Percentiles rank a stretch among this genome's conserved stretches.
These are phyloP conservation scores for Trametopsis cervina DNA, from an alignment of 768 basidiomycete genomes.

Conservation along the genomic window DNA sequence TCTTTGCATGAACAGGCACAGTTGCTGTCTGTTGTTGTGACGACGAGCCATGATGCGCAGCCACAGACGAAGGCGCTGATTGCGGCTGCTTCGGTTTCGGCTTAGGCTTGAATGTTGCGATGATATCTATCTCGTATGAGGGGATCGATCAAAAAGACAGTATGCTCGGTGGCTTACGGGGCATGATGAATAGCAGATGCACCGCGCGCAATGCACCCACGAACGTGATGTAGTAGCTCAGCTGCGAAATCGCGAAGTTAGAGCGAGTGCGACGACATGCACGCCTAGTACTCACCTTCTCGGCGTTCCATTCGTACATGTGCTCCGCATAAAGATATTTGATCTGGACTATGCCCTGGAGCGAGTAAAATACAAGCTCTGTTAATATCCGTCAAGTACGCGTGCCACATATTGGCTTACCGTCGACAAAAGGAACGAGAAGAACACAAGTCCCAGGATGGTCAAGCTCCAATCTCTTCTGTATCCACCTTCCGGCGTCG, in stretches of 20 bases:
- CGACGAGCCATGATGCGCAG: not conserved
- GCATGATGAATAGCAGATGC: constrained; percentile 60
- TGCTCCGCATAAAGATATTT: constrained; percentile 79
- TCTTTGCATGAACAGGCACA: constrained; percentile 15
- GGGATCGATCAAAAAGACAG: constrained; percentile 21
- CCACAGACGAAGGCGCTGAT: not conserved
- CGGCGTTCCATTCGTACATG: constrained; percentile 60
- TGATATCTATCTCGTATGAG: constrained; percentile 40
- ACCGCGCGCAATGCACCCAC: constrained; percentile 59
- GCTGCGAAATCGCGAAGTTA: constrained; percentile 25
- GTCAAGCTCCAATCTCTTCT: constrained; percentile 72
- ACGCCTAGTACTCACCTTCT: constrained; percentile 34
- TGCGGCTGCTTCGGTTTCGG: constrained; percentile 12
- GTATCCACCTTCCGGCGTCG: constrained; percentile 30
- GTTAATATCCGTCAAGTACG: not conserved
- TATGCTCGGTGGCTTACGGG: constrained; percentile 38
- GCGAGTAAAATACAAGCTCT: not conserved
- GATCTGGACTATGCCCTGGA: constrained; percentile 61
- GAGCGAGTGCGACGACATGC: not conserved
- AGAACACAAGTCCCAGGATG: constrained; percentile 54
- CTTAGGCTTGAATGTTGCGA: constrained; percentile 51
- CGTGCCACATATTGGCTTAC: constrained; percentile 32
- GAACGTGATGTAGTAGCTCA: constrained; percentile 72
- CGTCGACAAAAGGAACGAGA: constrained; percentile 56
- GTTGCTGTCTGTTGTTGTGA: not conserved